Evolutionary conservation across 371 early-diverging fungal genomes (phyloP), one percentile per base, ranked within the genome.

Genomic region (Vairimorpha ceranae): DNA sequence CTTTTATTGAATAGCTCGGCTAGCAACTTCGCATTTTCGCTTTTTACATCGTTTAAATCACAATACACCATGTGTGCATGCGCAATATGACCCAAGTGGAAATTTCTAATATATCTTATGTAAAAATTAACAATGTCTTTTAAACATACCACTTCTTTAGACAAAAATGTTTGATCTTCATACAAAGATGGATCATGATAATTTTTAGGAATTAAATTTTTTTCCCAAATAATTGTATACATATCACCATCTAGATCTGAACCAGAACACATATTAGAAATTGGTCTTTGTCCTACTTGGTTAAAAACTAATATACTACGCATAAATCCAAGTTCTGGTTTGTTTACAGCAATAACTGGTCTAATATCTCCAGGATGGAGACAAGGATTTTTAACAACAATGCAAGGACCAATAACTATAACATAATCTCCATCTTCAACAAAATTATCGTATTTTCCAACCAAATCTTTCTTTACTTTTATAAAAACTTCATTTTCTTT

Each of bases 201-300:
- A 35, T 64, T 67, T 1, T 67, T 77, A 0, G 88, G 87, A 14
- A 90, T 83, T 4, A 92, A 83, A 2, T 77, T 70, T 0, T 81
- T 73, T 69, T 90, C 89, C 89, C 90, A 91, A 14, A 86, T 85
- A 0, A 89, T 81, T 12, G 86, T 86, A 64, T 63, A 80, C 29
- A 71, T 25, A 83, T 92, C 93, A 14, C 91, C 91, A 76, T 91
- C 93, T 8, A 92, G 77, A 82, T 92, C 93, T 0, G 89, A 89
- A 21, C 91, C 91, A 45, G 88, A 86, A 67, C 89, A 87, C 88
- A 87, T 87, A 74, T 88, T 89, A 0, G 90, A 88, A 15, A 89
- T 77, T 51, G 88, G 88, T 23, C 90, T 83, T 2, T 74, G 60
- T 0, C 93, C 93, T 63, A 87, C 83, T n/a, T 87, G 83, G 33